phyloP scores from a whole-genome alignment of 352 stramenopile genomes.

The Phytophthora foliorum region DNA sequence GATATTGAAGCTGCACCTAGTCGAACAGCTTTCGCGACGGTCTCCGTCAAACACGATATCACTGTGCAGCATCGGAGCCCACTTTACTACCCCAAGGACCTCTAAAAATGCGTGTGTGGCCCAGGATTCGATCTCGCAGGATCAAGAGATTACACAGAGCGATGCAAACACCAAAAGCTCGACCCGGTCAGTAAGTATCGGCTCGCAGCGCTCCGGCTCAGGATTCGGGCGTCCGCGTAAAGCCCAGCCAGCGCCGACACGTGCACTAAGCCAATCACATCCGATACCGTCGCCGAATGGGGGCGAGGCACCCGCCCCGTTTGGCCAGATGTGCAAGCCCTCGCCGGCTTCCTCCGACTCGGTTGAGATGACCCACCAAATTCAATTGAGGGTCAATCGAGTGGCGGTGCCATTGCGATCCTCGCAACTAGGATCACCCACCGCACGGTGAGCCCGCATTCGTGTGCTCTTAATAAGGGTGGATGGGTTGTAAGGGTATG shows the following conservation, averaged over 20 bases:
- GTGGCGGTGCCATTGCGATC: conserved; percentile 13
- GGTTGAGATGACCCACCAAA: conserved; percentile 28
- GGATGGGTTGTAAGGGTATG: too few species aligned
- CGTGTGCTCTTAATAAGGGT: too few species aligned
- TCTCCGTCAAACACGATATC: conserved; percentile 15
- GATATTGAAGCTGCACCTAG: conserved; percentile 10
- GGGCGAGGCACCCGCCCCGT: conserved; percentile 18
- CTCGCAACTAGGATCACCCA: conserved; percentile 15
- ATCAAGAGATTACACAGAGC: not conserved
- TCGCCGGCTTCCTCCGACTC: conserved; percentile 25
- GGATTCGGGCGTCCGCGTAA: conserved; percentile 5
- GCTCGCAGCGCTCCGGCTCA: conserved; percentile 28
- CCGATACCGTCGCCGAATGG: conserved; percentile 21
- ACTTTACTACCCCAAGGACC: not conserved
- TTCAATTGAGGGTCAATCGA: conserved; percentile 1
- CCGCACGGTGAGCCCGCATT: conserved; percentile 9
- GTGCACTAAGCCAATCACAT: conserved; percentile 35
- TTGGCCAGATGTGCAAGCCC: conserved; percentile 16
- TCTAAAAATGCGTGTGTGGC: not conserved
- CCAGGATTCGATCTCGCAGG: not conserved
- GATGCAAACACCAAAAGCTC: conserved; percentile 32
- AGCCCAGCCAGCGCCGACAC: conserved; percentile 2
- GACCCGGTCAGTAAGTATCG: conserved; percentile 8
- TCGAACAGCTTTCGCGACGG: not conserved
- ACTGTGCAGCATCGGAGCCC: not conserved